Base-by-base conservation (phyloP, 2,329 filamentous ascomycete genomes). In the Fusarium irregulare region DNA sequence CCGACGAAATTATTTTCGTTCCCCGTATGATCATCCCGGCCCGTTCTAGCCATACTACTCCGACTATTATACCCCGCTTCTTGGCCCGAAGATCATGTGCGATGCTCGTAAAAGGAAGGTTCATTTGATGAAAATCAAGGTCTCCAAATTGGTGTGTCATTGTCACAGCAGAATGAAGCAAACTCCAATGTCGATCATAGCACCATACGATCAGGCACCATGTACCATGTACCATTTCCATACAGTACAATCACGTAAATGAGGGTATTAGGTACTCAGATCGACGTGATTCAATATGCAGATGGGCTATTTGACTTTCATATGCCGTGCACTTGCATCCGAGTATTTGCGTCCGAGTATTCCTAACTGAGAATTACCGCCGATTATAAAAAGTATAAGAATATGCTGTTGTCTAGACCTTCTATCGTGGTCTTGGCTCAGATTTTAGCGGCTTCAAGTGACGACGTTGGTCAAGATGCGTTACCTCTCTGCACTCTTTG, bases 21-120 rank as follows among this genome's bases (percentile, higher is more conserved):
- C 46, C 40, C 57, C 30, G 58, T n/a, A 27, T n/a, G 14, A 51
- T 20, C 6, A 51, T 16, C 48, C 48, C 32, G 6, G 48, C 21
- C 20, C 47, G 12, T 18, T 50, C 2, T 23, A 25, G 7, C 9
- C 16, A 40, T 27, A 16, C 9, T n/a, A 51, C 32, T 18, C 25
- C 23, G 21, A 51, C n/a, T 32, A 21, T 50, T 16, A 20, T 10
- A 55, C 60, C 60, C 60, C 60, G 44, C 59, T 64, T 37, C 53
- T 64, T 45, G 42, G 34, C 18, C 49, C 16, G 44, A 16, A 48
- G 37, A 64, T 57, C 60, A 64, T 64, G 60, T 48, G 60, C 21
- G 13, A 21, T n/a, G 6, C 28, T 28, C 20, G 12, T 23, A 57
- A 32, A 6, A 47, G 60, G 42, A 48, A 57, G 44, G 49, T 64